phyloP scores from a whole-genome alignment of 257 asterid species.

The Rehmannia glutinosa region DNA sequence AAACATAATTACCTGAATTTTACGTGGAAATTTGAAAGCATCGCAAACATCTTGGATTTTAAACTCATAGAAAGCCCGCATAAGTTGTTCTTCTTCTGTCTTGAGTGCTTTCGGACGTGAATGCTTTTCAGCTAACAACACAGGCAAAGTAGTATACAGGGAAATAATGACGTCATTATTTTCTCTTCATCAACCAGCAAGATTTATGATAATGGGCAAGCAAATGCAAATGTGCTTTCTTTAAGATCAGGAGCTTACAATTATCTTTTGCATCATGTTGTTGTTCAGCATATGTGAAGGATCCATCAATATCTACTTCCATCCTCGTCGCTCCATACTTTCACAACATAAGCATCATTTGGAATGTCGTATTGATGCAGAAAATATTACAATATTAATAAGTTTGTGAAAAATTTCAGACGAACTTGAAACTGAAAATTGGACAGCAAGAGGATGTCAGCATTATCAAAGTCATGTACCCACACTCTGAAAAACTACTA shows the following conservation, averaged over 20 bases:
- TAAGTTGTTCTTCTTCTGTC: constrained; percentile 81
- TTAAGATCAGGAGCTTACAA: constrained; percentile 34
- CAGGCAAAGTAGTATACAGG: constrained; percentile 15
- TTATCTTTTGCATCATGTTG: constrained; percentile 42
- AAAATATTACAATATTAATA: constrained; percentile 6
- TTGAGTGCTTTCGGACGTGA: constrained; percentile 82
- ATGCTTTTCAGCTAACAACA: constrained; percentile 65
- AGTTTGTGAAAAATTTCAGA: background rate
- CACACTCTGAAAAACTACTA: too few species aligned
- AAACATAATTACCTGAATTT: constrained; percentile 66
- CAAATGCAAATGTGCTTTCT: constrained; percentile 6
- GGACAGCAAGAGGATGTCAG: too few species aligned
- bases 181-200: constrained; percentile 17
- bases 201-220: background rate
- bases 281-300: constrained; percentile 72
- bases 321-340: constrained; percentile 89
- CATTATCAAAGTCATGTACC: too few species aligned
- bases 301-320: constrained; percentile 87
- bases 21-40: constrained; percentile 95
- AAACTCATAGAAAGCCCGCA: constrained; percentile 88
- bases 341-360: constrained; percentile 30
- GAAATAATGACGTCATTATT: background rate
- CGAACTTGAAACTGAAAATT: background rate
- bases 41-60: constrained; percentile 97
- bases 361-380: constrained; percentile 13